Conservation (phyloP, 306 rosid species). For the Vachellia collinsii region DNA sequence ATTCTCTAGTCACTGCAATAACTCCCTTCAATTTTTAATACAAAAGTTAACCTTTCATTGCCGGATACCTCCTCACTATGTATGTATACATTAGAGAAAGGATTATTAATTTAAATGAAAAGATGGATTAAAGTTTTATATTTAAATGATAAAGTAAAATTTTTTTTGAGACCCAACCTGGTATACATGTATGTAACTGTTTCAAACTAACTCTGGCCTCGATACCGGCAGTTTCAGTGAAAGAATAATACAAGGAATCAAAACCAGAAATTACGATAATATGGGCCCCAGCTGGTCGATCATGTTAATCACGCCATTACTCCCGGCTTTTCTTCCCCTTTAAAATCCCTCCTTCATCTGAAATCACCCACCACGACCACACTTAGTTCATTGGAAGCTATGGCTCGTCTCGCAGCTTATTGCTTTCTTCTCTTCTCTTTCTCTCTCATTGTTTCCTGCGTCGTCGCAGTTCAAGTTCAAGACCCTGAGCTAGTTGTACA, state of each 20-base stretch:
- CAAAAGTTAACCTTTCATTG: no score
- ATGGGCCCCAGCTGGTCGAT: slow-evolving; percentile 44
- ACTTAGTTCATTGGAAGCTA: slow-evolving; percentile 13
- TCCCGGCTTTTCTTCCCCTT: slow-evolving; percentile 70
- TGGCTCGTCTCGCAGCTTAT: slow-evolving; percentile 42
- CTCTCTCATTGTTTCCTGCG: slow-evolving; percentile 46
- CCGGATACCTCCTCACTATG: no score
- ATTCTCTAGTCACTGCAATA: no score
- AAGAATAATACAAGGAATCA: background rate
- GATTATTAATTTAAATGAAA: no score
- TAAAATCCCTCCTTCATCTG: slow-evolving; percentile 35
- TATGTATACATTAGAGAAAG: no score
- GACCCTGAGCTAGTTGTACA: slow-evolving; percentile 72
- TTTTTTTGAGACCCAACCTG: no score
- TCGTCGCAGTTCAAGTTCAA: slow-evolving; percentile 40
- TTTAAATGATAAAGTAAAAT: no score
- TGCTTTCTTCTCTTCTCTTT: slow-evolving; percentile 40
- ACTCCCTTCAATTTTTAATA: no score
- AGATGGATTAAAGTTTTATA: no score
- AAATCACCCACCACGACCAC: background rate
- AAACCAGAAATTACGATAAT: slow-evolving; percentile 52
- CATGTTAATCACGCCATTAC: slow-evolving; percentile 84
- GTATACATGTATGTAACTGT: slow-evolving; percentile 44
- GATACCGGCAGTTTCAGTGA: background rate
- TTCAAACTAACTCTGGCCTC: slow-evolving; percentile 43